These are phyloP conservation scores for Chlorella sorokiniana DNA, from an alignment of 139 green algal genomes.

Conservation along the genomic window DNA sequence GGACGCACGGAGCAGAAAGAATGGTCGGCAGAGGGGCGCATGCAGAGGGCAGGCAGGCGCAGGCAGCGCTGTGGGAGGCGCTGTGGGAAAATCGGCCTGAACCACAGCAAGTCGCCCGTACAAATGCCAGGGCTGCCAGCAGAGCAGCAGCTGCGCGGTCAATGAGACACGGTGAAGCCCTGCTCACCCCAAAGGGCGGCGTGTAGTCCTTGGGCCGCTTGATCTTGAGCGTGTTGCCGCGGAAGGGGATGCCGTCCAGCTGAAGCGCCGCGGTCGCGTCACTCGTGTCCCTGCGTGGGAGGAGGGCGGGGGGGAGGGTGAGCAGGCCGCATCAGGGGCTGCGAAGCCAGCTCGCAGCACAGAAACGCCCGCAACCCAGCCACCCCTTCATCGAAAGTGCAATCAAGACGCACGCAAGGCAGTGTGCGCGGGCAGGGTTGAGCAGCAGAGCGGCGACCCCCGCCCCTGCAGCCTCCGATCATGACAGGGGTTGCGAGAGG, in stretches of 20 bases:
- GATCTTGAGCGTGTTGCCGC: slow-evolving; percentile 35
- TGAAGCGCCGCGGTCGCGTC: slow-evolving; percentile 32
- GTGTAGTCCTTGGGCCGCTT: slow-evolving; percentile 45
- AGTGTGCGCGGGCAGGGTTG: too few relatives aligned
- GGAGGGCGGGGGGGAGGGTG: background rate
- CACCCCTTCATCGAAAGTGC: background rate
- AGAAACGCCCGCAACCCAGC: background rate
- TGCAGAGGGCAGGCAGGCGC: background rate
- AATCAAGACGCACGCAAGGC: background rate
- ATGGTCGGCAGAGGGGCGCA: background rate
- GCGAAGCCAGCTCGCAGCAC: background rate
- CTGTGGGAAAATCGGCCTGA: background rate
- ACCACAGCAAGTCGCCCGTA: background rate
- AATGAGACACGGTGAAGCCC: background rate
- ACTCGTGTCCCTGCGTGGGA: slow-evolving; percentile 8
- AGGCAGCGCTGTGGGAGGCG: background rate
- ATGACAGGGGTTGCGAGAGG: too few relatives aligned
- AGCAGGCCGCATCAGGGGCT: too few relatives aligned
- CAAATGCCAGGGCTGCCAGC: too few relatives aligned
- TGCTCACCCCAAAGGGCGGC: slow-evolving; percentile 27
- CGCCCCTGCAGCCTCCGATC: background rate
- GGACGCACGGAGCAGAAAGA: background rate
- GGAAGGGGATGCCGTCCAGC: slow-evolving; percentile 46
- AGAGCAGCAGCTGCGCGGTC: background rate
- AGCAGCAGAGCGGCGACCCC: too few relatives aligned